Conservation (phyloP, 2,329 filamentous ascomycete species). For the Colletotrichum viniferum region DNA sequence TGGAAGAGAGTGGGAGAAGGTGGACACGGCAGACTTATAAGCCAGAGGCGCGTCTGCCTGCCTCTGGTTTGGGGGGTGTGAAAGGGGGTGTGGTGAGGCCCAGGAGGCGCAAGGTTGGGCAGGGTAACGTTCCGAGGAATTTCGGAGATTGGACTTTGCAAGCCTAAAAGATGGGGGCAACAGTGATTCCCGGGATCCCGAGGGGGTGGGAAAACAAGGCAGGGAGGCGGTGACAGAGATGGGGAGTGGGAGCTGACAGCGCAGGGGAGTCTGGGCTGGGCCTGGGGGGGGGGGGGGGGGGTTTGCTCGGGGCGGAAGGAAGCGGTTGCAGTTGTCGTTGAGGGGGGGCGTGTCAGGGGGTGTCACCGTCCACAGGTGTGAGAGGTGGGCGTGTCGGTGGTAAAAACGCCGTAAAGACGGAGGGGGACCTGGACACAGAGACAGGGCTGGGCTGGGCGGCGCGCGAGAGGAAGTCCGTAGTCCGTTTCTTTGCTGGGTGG, state of each 20-base stretch:
- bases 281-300: not conserved
- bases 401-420: not conserved
- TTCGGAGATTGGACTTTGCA: slow-evolving; percentile 13
- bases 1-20: not conserved
- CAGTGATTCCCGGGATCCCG: slow-evolving; percentile 13
- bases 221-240: slow-evolving; percentile 22
- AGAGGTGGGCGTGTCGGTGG: not conserved
- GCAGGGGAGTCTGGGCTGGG: not conserved
- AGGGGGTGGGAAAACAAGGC: slow-evolving; percentile 21
- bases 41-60: slow-evolving; percentile 16
- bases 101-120: slow-evolving; percentile 7
- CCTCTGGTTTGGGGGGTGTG: slow-evolving; percentile 6
- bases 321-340: not conserved
- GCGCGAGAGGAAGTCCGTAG: slow-evolving; percentile 14
- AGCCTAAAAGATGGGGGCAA: slow-evolving; percentile 21
- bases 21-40: slow-evolving; percentile 22
- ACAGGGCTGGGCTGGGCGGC: not conserved
- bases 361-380: not conserved
- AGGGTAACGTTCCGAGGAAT: slow-evolving; percentile 20
- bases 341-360: not conserved
- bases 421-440: not conserved
- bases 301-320: not conserved
- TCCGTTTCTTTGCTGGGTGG: not conserved
- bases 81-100: not conserved
- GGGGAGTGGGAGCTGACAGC: slow-evolving; percentile 1